Conservation (phyloP, 2,329 filamentous ascomycete species). For the Xylariaceae sp. region DNA sequence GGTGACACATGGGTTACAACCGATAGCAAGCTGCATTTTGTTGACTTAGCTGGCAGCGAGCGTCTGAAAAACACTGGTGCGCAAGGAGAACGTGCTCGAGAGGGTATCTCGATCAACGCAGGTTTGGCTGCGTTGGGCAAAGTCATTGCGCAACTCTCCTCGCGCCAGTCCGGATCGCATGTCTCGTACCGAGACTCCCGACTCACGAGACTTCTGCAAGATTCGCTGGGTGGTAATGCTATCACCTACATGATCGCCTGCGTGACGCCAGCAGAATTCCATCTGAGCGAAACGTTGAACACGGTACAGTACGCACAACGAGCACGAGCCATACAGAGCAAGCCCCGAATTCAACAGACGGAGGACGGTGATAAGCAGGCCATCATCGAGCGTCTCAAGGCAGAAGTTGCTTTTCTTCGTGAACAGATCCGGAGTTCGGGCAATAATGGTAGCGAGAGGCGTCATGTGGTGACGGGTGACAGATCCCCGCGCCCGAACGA, state of each 20-base stretch:
- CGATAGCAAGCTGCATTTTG: slow-evolving; percentile 98
- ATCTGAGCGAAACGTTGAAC: slow-evolving; percentile 94
- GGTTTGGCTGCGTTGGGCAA: slow-evolving; percentile 93
- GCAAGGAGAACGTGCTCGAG: slow-evolving; percentile 86
- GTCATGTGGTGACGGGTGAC: slow-evolving; percentile 56
- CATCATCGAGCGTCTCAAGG: slow-evolving; percentile 85
- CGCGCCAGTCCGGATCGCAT: slow-evolving; percentile 77
- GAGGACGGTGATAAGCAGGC: slow-evolving; percentile 94
- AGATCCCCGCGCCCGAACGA: slow-evolving; percentile 74
- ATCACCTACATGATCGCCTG: slow-evolving; percentile 99
- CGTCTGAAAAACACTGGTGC: slow-evolving; percentile 95
- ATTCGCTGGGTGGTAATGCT: slow-evolving; percentile 92
- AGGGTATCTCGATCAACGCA: slow-evolving; percentile 97
- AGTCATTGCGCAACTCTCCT: slow-evolving; percentile 96
- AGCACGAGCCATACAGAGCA: slow-evolving; percentile 93
- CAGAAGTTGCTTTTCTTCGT: slow-evolving; percentile 86
- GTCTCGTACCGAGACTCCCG: slow-evolving; percentile 99
- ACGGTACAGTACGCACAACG: slow-evolving; percentile 96
- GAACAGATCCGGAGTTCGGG: slow-evolving; percentile 90
- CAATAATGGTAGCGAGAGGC: slow-evolving; percentile 53
- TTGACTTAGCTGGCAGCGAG: slow-evolving; percentile 95
- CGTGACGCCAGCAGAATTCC: slow-evolving; percentile 93
- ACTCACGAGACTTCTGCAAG: slow-evolving; percentile 88
- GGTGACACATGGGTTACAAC: slow-evolving; percentile 67
- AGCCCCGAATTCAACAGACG: slow-evolving; percentile 88